Base-by-base conservation (phyloP, 192 early-diverging fungal species). In the Coemansia sp. region DNA sequence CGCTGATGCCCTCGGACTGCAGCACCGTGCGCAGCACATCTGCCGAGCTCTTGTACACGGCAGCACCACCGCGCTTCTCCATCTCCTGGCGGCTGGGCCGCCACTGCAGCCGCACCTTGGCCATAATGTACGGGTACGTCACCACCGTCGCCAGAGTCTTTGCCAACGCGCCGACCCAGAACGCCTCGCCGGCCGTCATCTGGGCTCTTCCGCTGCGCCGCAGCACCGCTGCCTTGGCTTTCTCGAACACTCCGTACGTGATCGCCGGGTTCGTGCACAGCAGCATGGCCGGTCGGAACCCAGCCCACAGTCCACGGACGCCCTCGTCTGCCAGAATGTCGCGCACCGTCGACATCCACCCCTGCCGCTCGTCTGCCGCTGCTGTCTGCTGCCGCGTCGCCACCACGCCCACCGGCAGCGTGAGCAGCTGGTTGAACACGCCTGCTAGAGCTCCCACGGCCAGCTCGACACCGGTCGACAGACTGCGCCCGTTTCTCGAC, bases 81-180 rank as follows among this genome's bases (percentile, higher is more conserved):
- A 79, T 49, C 80, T 82, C 81, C 22, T 83, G 66, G 66, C 90
- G 88, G 45, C 87, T 82, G 22, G 88, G 89, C 62, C 86, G 89
- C 88, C 90, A 93, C 69, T 99, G 96, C 59, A 99, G 83, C 48
- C 93, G 80, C 19, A 98, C 93, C 64, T 99, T 99, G 43, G 96
- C 96, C 96, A 99, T 97, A 70, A 99, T 99, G 65, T 97, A 99
- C 21, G 96, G 95, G 61, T 98, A 92, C 15, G 86, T 91, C 50
- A 89, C 65, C 13, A 89, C 71, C 19, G 91, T 93, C 8, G 90
- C 96, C 67, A 99, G 70, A 0, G 94, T 93, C 64, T 99, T 99
- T 37, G 90, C 84, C 23, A 96, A 47, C 11, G 96, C 97, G n/a
- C 93, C 95, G 27, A 93, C 85, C 67, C 89, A 78, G 61, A 99